Conservation (phyloP, 225 moss, liverwort and hornwort species). For the Rhytidiadelphus loreus region DNA sequence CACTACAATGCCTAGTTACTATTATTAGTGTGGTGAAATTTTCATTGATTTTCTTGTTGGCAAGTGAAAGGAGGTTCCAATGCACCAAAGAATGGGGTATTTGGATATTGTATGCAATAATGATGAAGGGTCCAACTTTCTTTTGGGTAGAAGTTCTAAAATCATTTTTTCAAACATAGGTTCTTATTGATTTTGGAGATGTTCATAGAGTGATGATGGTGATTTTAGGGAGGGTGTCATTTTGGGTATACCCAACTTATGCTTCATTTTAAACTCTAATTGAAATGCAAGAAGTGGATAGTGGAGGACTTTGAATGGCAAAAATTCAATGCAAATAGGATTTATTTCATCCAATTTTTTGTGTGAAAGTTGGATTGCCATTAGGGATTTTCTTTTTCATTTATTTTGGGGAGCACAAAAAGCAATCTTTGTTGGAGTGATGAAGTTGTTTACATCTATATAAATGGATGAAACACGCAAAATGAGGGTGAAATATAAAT, state of each 20-base stretch:
- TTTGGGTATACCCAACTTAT: rapidly evolving
- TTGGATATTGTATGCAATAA: not conserved
- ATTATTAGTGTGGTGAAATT: rapidly evolving
- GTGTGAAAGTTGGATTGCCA: rapidly evolving
- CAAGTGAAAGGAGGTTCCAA: not conserved
- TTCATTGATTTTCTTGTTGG: not conserved
- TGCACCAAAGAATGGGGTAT: rapidly evolving
- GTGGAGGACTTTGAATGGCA: rapidly evolving
- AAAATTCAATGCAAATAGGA: rapidly evolving
- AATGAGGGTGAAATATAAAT: not conserved
- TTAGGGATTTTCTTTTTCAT: not conserved
- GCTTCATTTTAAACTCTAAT: not conserved
- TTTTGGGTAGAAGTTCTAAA: not conserved
- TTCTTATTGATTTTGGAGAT: not conserved
- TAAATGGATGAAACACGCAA: not conserved
- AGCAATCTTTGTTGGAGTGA: not conserved
- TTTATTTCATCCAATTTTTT: not conserved
- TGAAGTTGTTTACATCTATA: not conserved
- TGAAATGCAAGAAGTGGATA: not conserved
- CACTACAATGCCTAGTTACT: not conserved
- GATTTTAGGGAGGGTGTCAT: rapidly evolving
- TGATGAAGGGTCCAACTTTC: not conserved
- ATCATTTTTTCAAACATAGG: rapidly evolving
- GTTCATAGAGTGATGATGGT: rapidly evolving
- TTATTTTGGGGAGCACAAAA: rapidly evolving